Conservation (phyloP, 2,329 filamentous ascomycete species). For the Paradendryphiella salina region DNA sequence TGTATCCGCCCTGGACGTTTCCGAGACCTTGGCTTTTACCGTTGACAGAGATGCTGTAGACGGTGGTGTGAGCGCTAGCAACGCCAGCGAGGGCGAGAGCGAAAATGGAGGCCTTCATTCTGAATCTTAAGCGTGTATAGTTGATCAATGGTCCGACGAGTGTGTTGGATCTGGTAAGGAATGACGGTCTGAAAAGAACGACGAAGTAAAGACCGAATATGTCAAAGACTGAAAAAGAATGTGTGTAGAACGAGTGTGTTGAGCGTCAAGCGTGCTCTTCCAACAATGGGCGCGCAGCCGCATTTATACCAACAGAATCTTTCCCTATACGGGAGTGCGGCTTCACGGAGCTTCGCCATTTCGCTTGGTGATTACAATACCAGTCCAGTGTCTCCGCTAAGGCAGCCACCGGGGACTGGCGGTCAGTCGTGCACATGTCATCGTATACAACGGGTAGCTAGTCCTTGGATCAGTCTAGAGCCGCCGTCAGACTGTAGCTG, state of each 20-base stretch:
- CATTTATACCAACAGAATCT: constrained; percentile 27
- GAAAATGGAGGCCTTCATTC: constrained; percentile 42
- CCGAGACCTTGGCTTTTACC: constrained; percentile 43
- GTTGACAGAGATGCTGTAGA: constrained; percentile 49
- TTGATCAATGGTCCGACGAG: constrained; percentile 7
- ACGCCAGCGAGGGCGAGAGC: constrained; percentile 38
- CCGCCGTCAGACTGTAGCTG: constrained; percentile 22
- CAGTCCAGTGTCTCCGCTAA: neutral
- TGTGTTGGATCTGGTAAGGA: constrained; percentile 15
- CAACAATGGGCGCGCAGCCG: constrained; percentile 4
- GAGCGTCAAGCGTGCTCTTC: constrained; percentile 39
- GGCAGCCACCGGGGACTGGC: neutral
- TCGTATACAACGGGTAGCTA: constrained; percentile 17
- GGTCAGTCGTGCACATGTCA: constrained; percentile 5
- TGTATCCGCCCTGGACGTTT: constrained; percentile 50
- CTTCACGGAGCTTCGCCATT: constrained; percentile 14
- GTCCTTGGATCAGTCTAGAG: constrained; percentile 17
- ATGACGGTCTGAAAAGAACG: constrained; percentile 19
- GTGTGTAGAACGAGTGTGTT: constrained; percentile 30
- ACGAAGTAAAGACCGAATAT: constrained; percentile 22
- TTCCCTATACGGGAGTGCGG: neutral
- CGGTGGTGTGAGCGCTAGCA: constrained; percentile 42
- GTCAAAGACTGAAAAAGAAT: constrained; percentile 25
- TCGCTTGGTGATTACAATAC: constrained; percentile 22
- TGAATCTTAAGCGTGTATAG: constrained; percentile 12